These are phyloP conservation scores for Pseudovirgaria hyperparasitica DNA, from an alignment of 2,329 filamentous ascomycete genomes.

Conservation along the genomic window DNA sequence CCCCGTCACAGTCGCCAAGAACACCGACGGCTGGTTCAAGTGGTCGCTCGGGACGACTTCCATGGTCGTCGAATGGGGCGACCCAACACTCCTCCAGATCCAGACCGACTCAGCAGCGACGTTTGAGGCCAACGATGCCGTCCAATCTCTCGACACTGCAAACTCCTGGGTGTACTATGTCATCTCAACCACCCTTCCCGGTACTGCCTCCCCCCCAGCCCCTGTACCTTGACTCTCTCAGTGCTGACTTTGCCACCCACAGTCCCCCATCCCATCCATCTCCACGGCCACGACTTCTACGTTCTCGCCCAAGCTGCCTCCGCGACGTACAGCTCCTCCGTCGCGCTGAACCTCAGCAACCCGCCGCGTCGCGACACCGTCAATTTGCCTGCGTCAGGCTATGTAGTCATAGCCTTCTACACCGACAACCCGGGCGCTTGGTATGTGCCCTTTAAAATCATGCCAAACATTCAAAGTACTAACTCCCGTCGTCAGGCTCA, in stretches of 20 bases:
- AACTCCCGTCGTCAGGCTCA: constrained; percentile 7
- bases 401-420: constrained; percentile 38
- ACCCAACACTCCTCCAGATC: constrained; percentile 32
- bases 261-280: constrained; percentile 15
- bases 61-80: constrained; percentile 33
- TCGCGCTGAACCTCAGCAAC: constrained; percentile 15
- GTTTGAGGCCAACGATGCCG: constrained; percentile 8
- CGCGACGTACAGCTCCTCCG: constrained; percentile 7
- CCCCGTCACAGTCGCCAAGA: constrained; percentile 12
- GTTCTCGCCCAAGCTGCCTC: constrained; percentile 28
- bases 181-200: constrained; percentile 9
- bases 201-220: no score
- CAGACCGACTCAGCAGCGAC: constrained; percentile 13
- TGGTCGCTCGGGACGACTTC: constrained; percentile 31
- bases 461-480: background rate
- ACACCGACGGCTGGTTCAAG: constrained; percentile 14
- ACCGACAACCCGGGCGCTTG: constrained; percentile 38
- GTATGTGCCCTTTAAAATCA: constrained; percentile 6
- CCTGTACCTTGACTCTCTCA: no score
- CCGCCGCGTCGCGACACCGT: constrained; percentile 20
- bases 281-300: constrained; percentile 39
- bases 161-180: constrained; percentile 12
- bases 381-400: constrained; percentile 17
- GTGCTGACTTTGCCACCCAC: no score
- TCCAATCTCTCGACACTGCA: constrained; percentile 9